These are phyloP conservation scores for Yamadazyma triangularis DNA, from an alignment of 1,139 yeast species.

Conservation along the genomic window DNA sequence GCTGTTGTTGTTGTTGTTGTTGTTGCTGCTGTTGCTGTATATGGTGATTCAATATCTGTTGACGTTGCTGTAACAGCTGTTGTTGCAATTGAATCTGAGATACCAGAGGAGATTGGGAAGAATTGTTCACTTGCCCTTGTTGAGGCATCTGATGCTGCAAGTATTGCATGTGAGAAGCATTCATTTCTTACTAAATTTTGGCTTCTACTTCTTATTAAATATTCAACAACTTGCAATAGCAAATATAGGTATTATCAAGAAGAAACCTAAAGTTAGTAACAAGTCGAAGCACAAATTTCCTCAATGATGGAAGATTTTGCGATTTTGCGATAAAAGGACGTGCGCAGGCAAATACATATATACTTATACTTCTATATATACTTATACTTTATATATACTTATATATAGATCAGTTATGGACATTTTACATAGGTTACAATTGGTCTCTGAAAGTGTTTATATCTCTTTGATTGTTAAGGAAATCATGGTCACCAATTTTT, in stretches of 20 bases:
- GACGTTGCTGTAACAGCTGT: slow-evolving; percentile 40
- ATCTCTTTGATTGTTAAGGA: slow-evolving; percentile 19
- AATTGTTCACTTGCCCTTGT: slow-evolving; percentile 21
- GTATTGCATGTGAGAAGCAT: slow-evolving; percentile 44
- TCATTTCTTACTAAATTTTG: too few relatives aligned
- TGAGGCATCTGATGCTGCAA: slow-evolving; percentile 34
- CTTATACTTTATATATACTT: too few relatives aligned
- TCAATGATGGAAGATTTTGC: too few relatives aligned
- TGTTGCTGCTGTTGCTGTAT: slow-evolving; percentile 26
- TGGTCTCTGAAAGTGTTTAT: slow-evolving; percentile 23
- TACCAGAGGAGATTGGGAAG: slow-evolving; percentile 35
- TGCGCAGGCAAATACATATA: too few relatives aligned
- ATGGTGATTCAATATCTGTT: slow-evolving; percentile 34
- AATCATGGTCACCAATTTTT: slow-evolving; percentile 43
- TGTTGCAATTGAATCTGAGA: slow-evolving; percentile 32
- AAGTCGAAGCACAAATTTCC: too few relatives aligned
- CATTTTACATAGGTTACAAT: slow-evolving; percentile 15
- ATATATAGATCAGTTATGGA: too few relatives aligned
- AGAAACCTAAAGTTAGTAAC: too few relatives aligned
- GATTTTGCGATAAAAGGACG: neutral
- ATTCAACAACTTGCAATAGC: too few relatives aligned
- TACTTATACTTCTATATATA: too few relatives aligned
- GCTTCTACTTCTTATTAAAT: too few relatives aligned
- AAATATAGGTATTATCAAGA: too few relatives aligned
- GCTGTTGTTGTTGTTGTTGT: slow-evolving; percentile 7